A percentile compares a stretch with the other conserved stretches of the same genome.
phyloP scores from a whole-genome alignment of 2,329 filamentous ascomycete genomes.

The Lachnellula subtilissima region DNA sequence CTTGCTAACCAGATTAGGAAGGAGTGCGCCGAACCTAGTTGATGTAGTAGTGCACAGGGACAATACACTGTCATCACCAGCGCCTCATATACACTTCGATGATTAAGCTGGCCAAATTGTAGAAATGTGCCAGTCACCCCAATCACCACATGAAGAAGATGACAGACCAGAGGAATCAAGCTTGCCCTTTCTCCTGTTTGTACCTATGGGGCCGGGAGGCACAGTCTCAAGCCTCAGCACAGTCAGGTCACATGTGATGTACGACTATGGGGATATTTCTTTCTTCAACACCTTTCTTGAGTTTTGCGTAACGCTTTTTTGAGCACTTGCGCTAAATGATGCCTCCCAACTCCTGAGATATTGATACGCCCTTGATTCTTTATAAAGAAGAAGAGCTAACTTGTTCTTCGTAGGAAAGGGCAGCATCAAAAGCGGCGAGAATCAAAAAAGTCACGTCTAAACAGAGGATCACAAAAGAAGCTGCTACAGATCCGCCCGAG shows the following conservation, averaged over 20 bases:
- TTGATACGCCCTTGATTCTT: no score
- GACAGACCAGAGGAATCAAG: not conserved
- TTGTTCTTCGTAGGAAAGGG: not conserved
- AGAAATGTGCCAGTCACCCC: not conserved
- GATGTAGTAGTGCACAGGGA: not conserved
- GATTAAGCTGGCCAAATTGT: not conserved
- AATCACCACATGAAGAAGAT: not conserved
- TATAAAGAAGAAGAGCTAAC: no score
- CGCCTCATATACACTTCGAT: not conserved
- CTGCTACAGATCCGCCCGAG: constrained; percentile 1
- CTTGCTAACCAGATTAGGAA: not conserved
- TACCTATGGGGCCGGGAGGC: constrained; percentile 3
- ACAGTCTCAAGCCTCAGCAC: constrained; percentile 1
- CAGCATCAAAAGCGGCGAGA: constrained; percentile 8
- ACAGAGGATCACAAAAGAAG: not conserved
- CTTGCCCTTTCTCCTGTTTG: constrained; percentile 6
- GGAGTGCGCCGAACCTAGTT: not conserved
- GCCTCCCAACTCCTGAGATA: no score
- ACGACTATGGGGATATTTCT: no score
- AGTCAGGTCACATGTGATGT: constrained; percentile 9
- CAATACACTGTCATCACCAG: not conserved
- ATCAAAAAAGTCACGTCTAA: not conserved
- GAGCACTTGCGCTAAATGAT: no score
- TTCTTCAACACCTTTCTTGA: no score
- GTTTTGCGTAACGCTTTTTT: no score